Evolutionary conservation across 441 rosid species (phyloP).

Genomic region (Erodium texanum): DNA sequence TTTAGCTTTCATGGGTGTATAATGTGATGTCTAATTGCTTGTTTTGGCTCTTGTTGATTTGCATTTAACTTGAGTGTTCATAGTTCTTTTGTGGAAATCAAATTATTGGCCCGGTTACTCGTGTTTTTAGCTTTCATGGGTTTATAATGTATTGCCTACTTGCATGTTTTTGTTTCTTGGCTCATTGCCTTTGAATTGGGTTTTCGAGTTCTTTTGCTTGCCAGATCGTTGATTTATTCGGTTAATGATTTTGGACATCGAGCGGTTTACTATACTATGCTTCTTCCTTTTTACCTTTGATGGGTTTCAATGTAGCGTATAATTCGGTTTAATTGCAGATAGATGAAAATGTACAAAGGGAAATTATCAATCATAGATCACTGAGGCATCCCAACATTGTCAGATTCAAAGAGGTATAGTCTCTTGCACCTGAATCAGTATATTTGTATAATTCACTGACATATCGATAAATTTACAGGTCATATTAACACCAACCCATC

Average conservation of each 20-base stretch:
- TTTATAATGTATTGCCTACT: too few species aligned
- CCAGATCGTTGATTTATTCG: neutral
- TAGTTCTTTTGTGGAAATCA: too few species aligned
- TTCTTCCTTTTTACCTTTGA: neutral
- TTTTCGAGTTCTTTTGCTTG: neutral
- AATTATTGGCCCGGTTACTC: too few species aligned
- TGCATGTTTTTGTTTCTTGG: too few species aligned
- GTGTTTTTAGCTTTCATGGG: too few species aligned
- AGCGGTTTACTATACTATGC: neutral
- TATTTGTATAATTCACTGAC: neutral
- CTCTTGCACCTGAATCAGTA: neutral
- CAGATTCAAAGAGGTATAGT: slow-evolving; percentile 11
- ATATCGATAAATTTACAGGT: slow-evolving; percentile 32
- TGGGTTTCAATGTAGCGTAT: slow-evolving; percentile 6
- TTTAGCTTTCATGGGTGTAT: too few species aligned
- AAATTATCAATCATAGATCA: slow-evolving; percentile 52
- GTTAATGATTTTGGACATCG: neutral
- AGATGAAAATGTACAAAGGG: slow-evolving; percentile 47
- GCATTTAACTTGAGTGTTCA: too few species aligned
- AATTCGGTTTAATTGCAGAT: slow-evolving; percentile 26
- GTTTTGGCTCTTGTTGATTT: too few species aligned
- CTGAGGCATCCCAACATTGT: slow-evolving; percentile 53
- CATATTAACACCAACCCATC: slow-evolving; percentile 82
- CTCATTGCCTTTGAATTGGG: too few species aligned
- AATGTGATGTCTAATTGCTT: too few species aligned